These are phyloP conservation scores for Prunus mira DNA, from an alignment of 306 rosid species.

Conservation along the genomic window DNA sequence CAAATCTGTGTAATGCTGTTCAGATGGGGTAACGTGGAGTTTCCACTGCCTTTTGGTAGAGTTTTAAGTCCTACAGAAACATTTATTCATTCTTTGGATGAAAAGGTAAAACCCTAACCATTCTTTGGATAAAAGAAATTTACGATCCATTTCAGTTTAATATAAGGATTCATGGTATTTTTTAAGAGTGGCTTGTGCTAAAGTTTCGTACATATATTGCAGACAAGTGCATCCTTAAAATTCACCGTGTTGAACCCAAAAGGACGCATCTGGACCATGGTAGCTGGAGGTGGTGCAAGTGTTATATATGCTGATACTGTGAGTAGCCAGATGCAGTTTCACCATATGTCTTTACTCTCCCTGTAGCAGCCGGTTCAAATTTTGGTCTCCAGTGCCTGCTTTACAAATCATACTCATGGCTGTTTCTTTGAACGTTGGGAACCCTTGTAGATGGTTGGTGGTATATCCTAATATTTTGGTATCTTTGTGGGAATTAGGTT, in stretches of 20 bases:
- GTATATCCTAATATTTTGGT: not conserved
- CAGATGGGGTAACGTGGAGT: conserved; percentile 80
- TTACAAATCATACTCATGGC: conserved; percentile 1
- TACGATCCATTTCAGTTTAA: not conserved
- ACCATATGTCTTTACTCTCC: not conserved
- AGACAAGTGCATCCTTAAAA: conserved; percentile 86
- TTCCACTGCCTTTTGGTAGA: conserved; percentile 87
- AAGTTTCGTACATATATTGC: conserved; percentile 22
- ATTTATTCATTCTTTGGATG: conserved; percentile 73
- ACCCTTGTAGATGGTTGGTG: not conserved
- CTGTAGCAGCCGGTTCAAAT: not conserved
- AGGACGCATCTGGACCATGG: conserved; percentile 95
- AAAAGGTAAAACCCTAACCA: conserved; percentile 42
- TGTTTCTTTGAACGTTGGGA: conserved; percentile 6
- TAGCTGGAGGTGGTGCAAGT: conserved; percentile 94
- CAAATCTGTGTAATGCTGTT: conserved; percentile 4
- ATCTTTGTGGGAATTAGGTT: conserved; percentile 34
- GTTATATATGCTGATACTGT: conserved; percentile 88
- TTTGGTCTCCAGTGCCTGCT: not conserved
- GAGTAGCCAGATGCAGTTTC: conserved; percentile 22
- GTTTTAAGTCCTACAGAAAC: conserved; percentile 68
- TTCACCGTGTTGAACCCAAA: conserved; percentile 82
- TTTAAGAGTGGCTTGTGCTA: conserved; percentile 12
- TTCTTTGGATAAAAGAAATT: not conserved
- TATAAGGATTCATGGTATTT: not conserved